phyloP scores from a whole-genome alignment of 305 asterid genomes.

The Fraxinus baroniana region DNA sequence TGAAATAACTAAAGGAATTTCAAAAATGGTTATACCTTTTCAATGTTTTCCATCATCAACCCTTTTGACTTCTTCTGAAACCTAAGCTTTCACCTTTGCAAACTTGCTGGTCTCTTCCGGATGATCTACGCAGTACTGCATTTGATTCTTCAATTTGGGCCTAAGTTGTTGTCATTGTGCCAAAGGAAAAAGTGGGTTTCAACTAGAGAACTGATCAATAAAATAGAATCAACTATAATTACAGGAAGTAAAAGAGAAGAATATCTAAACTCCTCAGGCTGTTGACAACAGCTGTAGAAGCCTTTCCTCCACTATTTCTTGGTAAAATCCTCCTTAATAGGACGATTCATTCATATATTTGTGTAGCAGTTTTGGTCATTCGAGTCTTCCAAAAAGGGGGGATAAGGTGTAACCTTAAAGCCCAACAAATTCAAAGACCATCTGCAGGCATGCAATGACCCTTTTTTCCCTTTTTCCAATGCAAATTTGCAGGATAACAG shows the following conservation, averaged over 20 bases:
- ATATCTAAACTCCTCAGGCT: slow-evolving; percentile 63
- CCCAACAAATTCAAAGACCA: background rate
- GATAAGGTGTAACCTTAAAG: background rate
- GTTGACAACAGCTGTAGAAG: slow-evolving; percentile 69
- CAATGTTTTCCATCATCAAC: slow-evolving; percentile 79
- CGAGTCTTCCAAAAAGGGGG: background rate
- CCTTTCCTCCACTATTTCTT: slow-evolving; percentile 72
- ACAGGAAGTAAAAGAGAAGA: background rate
- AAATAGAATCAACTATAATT: background rate
- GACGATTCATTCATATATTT: background rate
- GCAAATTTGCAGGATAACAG: background rate
- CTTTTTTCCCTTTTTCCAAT: background rate
- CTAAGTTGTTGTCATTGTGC: slow-evolving; percentile 25
- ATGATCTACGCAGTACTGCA: slow-evolving; percentile 71
- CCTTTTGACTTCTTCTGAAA: slow-evolving; percentile 62
- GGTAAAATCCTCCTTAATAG: slow-evolving; percentile 63
- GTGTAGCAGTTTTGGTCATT: background rate
- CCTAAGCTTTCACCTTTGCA: slow-evolving; percentile 72
- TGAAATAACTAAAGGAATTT: background rate
- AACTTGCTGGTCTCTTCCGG: slow-evolving; percentile 69
- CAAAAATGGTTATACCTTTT: slow-evolving; percentile 35
- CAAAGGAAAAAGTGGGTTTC: slow-evolving; percentile 8
- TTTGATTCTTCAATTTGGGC: slow-evolving; percentile 66
- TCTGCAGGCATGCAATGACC: background rate
- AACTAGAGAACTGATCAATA: background rate